These are phyloP conservation scores for Grosmannia serpens DNA, from an alignment of 2,329 filamentous ascomycete genomes.

Conservation along the genomic window DNA sequence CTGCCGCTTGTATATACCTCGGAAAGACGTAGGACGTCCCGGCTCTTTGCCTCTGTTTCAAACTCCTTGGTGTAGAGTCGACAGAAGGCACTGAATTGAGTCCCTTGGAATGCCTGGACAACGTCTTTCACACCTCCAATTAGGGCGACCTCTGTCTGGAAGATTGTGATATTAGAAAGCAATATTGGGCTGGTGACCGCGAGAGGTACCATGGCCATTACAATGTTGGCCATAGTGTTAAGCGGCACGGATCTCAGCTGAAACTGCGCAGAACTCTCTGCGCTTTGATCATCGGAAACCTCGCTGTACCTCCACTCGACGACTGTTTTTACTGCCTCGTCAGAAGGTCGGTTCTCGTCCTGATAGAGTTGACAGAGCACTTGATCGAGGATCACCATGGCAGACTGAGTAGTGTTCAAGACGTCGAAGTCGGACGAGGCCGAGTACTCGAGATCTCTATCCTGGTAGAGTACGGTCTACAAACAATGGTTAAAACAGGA, in stretches of 20 bases:
- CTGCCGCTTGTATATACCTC: not conserved
- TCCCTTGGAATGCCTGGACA: not conserved
- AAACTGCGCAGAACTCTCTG: not conserved
- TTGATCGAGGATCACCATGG: slow-evolving; percentile 5
- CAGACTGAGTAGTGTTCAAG: slow-evolving; percentile 7
- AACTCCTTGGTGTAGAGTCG: slow-evolving; percentile 7
- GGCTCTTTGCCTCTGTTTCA: not conserved
- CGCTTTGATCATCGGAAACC: not conserved
- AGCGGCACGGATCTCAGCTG: not conserved
- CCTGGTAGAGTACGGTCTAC: slow-evolving; percentile 9
- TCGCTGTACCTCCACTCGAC: not conserved
- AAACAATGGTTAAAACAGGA: not conserved
- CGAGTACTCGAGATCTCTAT: slow-evolving; percentile 8
- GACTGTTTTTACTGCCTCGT: not conserved
- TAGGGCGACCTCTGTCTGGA: not conserved
- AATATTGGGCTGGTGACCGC: slow-evolving; percentile 7
- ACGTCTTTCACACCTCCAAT: not conserved
- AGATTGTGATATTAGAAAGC: slow-evolving; percentile 3
- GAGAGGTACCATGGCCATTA: slow-evolving; percentile 12
- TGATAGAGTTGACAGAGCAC: not conserved
- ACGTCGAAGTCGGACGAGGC: slow-evolving; percentile 7
- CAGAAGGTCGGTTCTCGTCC: not conserved
- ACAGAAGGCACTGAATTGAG: slow-evolving; percentile 1
- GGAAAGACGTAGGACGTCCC: not conserved
- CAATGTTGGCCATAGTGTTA: slow-evolving; percentile 8